Conservation (phyloP, 2,329 filamentous ascomycete species). For the Coniochaeta sp. region DNA sequence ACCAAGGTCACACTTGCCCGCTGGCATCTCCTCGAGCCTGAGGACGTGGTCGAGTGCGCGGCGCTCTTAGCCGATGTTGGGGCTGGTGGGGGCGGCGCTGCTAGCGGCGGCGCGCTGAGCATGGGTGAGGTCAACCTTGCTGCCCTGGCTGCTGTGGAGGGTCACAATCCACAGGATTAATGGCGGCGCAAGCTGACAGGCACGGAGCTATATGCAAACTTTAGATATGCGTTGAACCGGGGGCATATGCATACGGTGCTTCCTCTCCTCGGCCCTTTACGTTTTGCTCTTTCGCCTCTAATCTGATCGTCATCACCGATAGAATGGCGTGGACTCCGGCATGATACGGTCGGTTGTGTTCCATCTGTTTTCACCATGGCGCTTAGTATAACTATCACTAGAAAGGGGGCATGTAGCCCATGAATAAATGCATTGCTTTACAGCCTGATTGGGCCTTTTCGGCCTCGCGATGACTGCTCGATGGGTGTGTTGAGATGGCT, state of each 20-base stretch:
- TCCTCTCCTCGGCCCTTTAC: neutral
- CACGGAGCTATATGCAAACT: too few species aligned
- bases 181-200: too few species aligned
- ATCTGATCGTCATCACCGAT: neutral
- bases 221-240: neutral
- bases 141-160: constrained; percentile 32
- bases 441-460: neutral
- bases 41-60: constrained; percentile 71
- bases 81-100: constrained; percentile 16
- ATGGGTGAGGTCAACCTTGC: constrained; percentile 49
- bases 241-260: neutral
- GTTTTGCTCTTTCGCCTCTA: neutral
- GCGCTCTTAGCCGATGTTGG: constrained; percentile 45
- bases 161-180: neutral
- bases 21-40: constrained; percentile 83
- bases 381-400: neutral
- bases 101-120: constrained; percentile 23
- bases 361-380: neutral
- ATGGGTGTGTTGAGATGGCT: too few species aligned
- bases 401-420: neutral
- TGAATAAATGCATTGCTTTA: neutral
- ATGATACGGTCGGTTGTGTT: neutral
- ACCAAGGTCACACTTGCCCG: constrained; percentile 86
- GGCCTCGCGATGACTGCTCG: neutral
- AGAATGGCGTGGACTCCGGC: neutral